phyloP scores from a whole-genome alignment of 2,329 filamentous ascomycete species.

The Fusarium metavorans region DNA sequence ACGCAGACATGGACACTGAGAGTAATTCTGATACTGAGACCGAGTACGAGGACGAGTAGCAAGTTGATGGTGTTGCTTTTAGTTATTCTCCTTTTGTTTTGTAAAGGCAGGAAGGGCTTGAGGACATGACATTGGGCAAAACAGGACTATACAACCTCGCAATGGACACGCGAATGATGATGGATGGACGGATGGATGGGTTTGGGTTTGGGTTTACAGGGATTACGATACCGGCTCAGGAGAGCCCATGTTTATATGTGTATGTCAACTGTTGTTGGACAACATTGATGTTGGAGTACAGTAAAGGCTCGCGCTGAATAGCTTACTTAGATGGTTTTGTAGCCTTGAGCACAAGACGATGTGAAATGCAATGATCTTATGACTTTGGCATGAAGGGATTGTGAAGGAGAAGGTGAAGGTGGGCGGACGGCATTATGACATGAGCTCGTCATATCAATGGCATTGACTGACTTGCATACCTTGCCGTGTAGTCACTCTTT shows the following conservation, averaged over 20 bases:
- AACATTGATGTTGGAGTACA: neutral
- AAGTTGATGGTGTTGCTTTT: neutral
- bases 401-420: too few species aligned
- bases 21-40: neutral
- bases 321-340: neutral
- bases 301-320: neutral
- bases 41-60: neutral
- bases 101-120: neutral
- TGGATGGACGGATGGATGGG: neutral
- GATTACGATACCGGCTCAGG: neutral
- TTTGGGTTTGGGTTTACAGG: neutral
- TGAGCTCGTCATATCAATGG: neutral
- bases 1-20: neutral
- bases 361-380: neutral
- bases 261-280: neutral
- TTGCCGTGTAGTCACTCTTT: neutral
- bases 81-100: conserved; percentile 2
- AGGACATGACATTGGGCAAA: conserved; percentile 16
- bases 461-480: neutral
- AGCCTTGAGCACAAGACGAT: neutral
- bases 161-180: neutral
- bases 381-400: neutral
- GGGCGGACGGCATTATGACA: too few species aligned
- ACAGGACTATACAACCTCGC: conserved; percentile 10
- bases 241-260: neutral